Conservation (phyloP, 192 early-diverging fungal genomes). For the Gaertneriomyces sp. region DNA sequence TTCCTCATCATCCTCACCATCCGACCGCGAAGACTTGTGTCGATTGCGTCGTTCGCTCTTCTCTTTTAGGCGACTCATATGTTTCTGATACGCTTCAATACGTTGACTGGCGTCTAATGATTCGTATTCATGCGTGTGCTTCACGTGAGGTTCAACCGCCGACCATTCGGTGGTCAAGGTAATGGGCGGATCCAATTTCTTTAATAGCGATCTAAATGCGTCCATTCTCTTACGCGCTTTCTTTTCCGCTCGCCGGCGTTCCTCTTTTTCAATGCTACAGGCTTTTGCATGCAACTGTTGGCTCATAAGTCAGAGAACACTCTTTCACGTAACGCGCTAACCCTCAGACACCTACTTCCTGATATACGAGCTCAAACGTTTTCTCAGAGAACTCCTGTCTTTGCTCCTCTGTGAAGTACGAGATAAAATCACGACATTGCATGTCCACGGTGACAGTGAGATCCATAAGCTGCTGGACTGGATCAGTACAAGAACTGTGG, state of each 20-base stretch:
- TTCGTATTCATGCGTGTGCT: conserved; percentile 57
- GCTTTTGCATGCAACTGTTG: background rate
- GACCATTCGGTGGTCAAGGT: conserved; percentile 59
- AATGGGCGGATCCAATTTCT: conserved; percentile 61
- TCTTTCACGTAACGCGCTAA: too few relatives aligned
- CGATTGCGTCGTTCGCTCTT: conserved; percentile 41
- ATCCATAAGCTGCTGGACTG: background rate
- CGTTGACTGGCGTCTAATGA: conserved; percentile 65
- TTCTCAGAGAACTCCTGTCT: background rate
- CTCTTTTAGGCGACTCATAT: conserved; percentile 55
- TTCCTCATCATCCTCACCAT: conserved; percentile 61
- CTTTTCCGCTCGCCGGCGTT: conserved; percentile 65
- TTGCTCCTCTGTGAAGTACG: background rate
- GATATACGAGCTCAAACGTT: background rate
- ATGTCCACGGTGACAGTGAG: background rate
- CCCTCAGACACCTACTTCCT: background rate
- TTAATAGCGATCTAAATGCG: conserved; percentile 70
- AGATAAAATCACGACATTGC: background rate
- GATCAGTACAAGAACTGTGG: background rate
- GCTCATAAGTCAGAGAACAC: too few relatives aligned
- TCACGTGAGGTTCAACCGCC: conserved; percentile 37
- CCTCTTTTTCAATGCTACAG: conserved; percentile 57
- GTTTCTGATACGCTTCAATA: conserved; percentile 71
- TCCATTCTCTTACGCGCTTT: conserved; percentile 71
- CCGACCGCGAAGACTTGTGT: conserved; percentile 33